Conservation (phyloP, 2,329 filamentous ascomycete species). For the Aspergillus piperis region DNA sequence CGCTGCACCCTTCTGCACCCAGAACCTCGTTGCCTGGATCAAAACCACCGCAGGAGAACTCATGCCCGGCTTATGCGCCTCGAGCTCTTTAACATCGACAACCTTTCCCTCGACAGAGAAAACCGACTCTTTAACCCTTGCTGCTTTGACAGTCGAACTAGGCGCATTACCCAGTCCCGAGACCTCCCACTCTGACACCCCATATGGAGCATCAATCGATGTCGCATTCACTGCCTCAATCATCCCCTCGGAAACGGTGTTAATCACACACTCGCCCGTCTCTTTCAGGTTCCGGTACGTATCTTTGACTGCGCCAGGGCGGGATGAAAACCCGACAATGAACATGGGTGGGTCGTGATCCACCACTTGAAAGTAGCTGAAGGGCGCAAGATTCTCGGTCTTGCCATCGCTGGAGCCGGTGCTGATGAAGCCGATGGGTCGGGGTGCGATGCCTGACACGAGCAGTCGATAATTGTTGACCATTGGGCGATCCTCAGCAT, state of each 20-base stretch:
- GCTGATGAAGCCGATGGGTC: slow-evolving; percentile 68
- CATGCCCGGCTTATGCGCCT: slow-evolving; percentile 68
- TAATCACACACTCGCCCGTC: slow-evolving; percentile 75
- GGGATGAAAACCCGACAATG: slow-evolving; percentile 61
- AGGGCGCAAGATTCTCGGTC: slow-evolving; percentile 73
- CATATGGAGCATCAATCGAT: slow-evolving; percentile 73
- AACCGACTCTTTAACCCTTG: slow-evolving; percentile 76
- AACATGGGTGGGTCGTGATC: slow-evolving; percentile 84
- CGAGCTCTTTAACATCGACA: slow-evolving; percentile 71
- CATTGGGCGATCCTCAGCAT: slow-evolving; percentile 65
- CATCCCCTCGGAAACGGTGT: slow-evolving; percentile 80
- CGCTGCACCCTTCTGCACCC: slow-evolving; percentile 80
- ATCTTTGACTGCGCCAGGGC: slow-evolving; percentile 67
- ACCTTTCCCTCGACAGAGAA: slow-evolving; percentile 79
- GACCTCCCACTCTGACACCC: slow-evolving; percentile 76
- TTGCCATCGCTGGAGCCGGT: slow-evolving; percentile 62
- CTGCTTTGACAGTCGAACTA: slow-evolving; percentile 64
- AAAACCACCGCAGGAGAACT: slow-evolving; percentile 72
- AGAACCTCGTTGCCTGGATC: slow-evolving; percentile 80
- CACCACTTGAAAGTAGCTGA: slow-evolving; percentile 78
- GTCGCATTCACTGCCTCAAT: slow-evolving; percentile 82
- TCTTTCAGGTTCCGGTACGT: slow-evolving; percentile 71
- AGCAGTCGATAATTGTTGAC: slow-evolving; percentile 85
- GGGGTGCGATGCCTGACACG: slow-evolving; percentile 76
- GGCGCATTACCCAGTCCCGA: slow-evolving; percentile 70